Percentiles rank a stretch among this genome's conserved stretches.
phyloP scores from a whole-genome alignment of 1,284 basidiomycete species.

The Austropuccinia psidii region DNA sequence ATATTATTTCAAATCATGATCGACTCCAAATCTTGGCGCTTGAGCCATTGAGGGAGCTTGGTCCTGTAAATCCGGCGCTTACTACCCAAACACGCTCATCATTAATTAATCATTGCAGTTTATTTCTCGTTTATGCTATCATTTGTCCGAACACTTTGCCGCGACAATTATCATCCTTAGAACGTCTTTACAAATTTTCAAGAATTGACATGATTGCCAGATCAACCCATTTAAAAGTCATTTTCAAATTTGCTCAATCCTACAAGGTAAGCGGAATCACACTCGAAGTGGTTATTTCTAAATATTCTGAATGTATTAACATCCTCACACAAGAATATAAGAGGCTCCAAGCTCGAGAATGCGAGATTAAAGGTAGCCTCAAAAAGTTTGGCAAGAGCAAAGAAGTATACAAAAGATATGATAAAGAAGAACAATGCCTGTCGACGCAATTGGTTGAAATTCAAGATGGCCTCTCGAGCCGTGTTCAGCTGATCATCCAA shows the following conservation, averaged over 20 bases:
- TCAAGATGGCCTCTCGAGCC: no score
- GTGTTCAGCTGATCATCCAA: conserved; percentile 4
- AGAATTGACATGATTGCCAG: not conserved
- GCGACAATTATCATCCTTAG: conserved; percentile 9
- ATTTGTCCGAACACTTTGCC: not conserved
- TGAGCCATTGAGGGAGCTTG: not conserved
- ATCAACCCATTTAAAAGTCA: conserved; percentile 18
- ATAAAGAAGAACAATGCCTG: no score
- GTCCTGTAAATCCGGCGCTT: not conserved
- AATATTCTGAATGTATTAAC: no score
- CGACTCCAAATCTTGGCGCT: conserved; percentile 1
- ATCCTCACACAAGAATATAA: no score
- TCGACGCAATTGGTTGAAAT: no score
- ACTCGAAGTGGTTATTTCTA: no score
- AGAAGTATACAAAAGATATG: no score
- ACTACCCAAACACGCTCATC: not conserved
- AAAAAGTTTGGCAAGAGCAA: no score
- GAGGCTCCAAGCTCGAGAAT: no score
- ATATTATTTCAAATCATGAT: conserved; percentile 13
- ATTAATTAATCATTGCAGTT: conserved; percentile 3
- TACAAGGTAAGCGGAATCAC: no score
- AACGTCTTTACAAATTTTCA: conserved; percentile 2
- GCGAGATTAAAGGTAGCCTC: no score
- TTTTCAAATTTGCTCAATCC: not conserved
- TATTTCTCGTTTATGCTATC: conserved; percentile 14